These are phyloP conservation scores for Calycina marina DNA, from an alignment of 2,329 filamentous ascomycete species.

Conservation along the genomic window DNA sequence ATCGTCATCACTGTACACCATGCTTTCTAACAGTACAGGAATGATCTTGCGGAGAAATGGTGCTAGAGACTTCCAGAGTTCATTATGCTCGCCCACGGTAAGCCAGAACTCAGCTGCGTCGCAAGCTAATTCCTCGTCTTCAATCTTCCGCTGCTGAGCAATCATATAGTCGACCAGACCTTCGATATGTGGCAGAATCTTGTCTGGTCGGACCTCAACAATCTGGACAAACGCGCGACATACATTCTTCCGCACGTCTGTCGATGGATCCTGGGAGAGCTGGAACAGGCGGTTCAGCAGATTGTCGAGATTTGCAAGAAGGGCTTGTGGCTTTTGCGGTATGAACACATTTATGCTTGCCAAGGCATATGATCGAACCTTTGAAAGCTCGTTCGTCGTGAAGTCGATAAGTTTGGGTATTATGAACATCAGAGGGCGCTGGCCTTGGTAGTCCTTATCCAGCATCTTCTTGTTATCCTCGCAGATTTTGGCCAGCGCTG, in stretches of 20 bases:
- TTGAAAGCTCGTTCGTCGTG: conserved; percentile 59
- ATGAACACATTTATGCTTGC: conserved; percentile 87
- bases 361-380: conserved; percentile 67
- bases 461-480: conserved; percentile 85
- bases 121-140: conserved; percentile 79
- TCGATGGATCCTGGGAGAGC: conserved; percentile 59
- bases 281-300: conserved; percentile 73
- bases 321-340: conserved; percentile 66
- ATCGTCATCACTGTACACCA: conserved; percentile 94
- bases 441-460: conserved; percentile 75
- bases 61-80: conserved; percentile 59
- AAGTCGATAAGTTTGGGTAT: conserved; percentile 85
- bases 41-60: conserved; percentile 76
- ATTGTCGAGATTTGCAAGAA: conserved; percentile 66
- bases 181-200: conserved; percentile 74
- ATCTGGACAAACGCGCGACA: conserved; percentile 88
- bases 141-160: conserved; percentile 64
- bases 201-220: conserved; percentile 79
- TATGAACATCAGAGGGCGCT: conserved; percentile 75
- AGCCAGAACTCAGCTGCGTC: conserved; percentile 98
- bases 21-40: conserved; percentile 79
- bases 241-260: conserved; percentile 81
- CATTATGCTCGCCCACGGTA: conserved; percentile 75
- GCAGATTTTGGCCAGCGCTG: conserved; percentile 85
- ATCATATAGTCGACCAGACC: conserved; percentile 90